phyloP scores from a whole-genome alignment of 768 basidiomycete species.

The Gyrodon lividus region DNA sequence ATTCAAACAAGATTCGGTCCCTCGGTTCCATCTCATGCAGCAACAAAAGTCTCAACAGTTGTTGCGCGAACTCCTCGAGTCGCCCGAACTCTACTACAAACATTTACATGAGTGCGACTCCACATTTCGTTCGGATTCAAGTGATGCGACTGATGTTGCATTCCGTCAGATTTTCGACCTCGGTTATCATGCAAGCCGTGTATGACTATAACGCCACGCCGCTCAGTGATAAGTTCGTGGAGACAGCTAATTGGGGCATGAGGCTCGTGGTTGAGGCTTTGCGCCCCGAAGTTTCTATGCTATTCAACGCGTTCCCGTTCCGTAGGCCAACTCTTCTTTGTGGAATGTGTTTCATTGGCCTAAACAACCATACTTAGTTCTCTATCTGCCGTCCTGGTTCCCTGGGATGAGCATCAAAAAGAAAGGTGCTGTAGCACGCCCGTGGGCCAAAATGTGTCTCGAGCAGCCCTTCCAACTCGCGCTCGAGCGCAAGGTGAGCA shows the following conservation, averaged over 20 bases:
- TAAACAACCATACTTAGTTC: slow-evolving; percentile 6
- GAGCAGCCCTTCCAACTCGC: too few species aligned
- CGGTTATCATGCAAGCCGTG: slow-evolving; percentile 26
- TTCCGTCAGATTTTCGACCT: too few species aligned
- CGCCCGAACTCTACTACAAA: slow-evolving; percentile 7
- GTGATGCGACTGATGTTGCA: too few species aligned
- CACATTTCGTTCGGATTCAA: too few species aligned
- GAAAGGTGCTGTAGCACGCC: neutral
- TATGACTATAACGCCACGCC: slow-evolving; percentile 19
- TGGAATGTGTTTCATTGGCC: too few species aligned
- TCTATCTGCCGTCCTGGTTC: slow-evolving; percentile 18
- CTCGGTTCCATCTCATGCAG: slow-evolving; percentile 16
- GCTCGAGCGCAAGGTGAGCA: neutral
- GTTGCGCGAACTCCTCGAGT: slow-evolving; percentile 6
- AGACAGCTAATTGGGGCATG: slow-evolving; percentile 9
- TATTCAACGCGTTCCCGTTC: slow-evolving; percentile 14
- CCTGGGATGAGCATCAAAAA: slow-evolving; percentile 18
- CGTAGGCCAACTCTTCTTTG: slow-evolving; percentile 4
- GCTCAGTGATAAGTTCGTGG: slow-evolving; percentile 9
- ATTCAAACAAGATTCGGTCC: slow-evolving; percentile 8
- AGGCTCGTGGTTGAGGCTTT: neutral
- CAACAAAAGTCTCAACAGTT: slow-evolving; percentile 9
- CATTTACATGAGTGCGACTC: slow-evolving; percentile 3
- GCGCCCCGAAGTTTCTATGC: slow-evolving; percentile 8
- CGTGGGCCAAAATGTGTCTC: too few species aligned